Evolutionary conservation across 2,329 filamentous ascomycete species (phyloP), one percentile per base, ranked within the genome.

Genomic region (Bretziella fagacearum): DNA sequence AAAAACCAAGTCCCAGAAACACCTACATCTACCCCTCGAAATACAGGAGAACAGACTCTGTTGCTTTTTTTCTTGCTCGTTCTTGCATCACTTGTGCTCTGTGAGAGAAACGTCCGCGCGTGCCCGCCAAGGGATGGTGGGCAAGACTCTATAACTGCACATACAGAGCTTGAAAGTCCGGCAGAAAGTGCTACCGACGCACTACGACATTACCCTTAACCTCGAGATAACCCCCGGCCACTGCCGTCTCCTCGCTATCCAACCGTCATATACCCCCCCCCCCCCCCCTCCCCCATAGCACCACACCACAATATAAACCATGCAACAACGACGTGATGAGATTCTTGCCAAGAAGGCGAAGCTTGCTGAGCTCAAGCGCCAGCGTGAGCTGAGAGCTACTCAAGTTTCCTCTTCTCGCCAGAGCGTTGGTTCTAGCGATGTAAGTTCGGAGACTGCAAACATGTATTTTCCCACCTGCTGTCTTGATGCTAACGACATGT

Each of bases 321-420:
- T 51, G 70, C 77, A 81, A 66, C 80, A 87, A 71, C 81, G 87
- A 57, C 82, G 85, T 68, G 86, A 94, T 69, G 91, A 98, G 69
- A 94, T 98, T 56, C 70, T 91, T 56, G 87, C 86, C 55, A 98
- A 98, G 68, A 89, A 84, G 70, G 89, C 87, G 53, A 95, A 91
- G 70, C 84, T 98, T 57, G 87, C 84, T 43, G 91, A 96, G 71
- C 74, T 98, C 54, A 95, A 94, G 68, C 77, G 84, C 52, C 86
- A 95, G 66, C 77, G 91, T 56, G 86, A 93, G 62, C 67, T 89
- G 56, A 75, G 87, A 51, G 76, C 84, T 53, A 83, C 74, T 59
- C 84, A 93, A 60, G 77, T 83, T 56, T 75, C 71, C 51, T 73
- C 73, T 52, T 77, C 69, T 55, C 76, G 85, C 55, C 73, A 79